Conservation (phyloP, 495 filamentous ascomycete genomes). For the Penicillium canariense region DNA sequence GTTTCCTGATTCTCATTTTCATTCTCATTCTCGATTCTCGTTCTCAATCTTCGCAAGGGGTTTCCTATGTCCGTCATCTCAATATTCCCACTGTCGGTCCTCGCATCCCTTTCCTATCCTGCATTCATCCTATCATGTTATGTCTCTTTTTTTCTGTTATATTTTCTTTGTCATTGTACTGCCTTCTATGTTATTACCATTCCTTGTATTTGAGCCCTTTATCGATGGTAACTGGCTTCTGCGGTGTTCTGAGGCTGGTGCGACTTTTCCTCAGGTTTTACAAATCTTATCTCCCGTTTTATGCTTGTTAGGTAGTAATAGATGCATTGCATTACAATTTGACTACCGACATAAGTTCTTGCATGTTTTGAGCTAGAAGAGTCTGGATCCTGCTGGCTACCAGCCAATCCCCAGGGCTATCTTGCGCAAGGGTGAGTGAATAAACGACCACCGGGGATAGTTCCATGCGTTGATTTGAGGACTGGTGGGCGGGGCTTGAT, state of each 20-base stretch:
- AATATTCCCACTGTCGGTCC: neutral
- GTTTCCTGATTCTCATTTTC: slow-evolving; percentile 17
- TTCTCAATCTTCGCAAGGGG: slow-evolving; percentile 2
- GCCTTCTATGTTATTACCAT: slow-evolving; percentile 1
- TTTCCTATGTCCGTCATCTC: slow-evolving; percentile 4
- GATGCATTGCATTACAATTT: slow-evolving; percentile 12
- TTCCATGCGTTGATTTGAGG: neutral
- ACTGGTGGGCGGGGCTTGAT: neutral
- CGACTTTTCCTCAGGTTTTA: neutral
- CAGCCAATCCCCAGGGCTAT: neutral
- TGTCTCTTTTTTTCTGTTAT: neutral
- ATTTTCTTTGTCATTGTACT: slow-evolving; percentile 4
- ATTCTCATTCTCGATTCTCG: slow-evolving; percentile 4
- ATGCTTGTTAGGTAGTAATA: slow-evolving; percentile 6
- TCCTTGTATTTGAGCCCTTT: slow-evolving; percentile 11
- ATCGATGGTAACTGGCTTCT: slow-evolving; percentile 3
- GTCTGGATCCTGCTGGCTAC: neutral
- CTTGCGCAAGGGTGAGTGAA: neutral
- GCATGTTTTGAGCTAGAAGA: neutral
- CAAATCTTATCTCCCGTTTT: neutral
- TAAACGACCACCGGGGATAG: neutral
- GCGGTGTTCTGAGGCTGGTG: slow-evolving; percentile 2
- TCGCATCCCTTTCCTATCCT: neutral
- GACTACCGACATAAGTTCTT: neutral
- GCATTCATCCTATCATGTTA: neutral